Percentiles rank a stretch among this genome's conserved stretches.
Evolutionary conservation across 2,329 filamentous ascomycete species (phyloP).

Genomic region (Pestalotiopsis sp.): DNA sequence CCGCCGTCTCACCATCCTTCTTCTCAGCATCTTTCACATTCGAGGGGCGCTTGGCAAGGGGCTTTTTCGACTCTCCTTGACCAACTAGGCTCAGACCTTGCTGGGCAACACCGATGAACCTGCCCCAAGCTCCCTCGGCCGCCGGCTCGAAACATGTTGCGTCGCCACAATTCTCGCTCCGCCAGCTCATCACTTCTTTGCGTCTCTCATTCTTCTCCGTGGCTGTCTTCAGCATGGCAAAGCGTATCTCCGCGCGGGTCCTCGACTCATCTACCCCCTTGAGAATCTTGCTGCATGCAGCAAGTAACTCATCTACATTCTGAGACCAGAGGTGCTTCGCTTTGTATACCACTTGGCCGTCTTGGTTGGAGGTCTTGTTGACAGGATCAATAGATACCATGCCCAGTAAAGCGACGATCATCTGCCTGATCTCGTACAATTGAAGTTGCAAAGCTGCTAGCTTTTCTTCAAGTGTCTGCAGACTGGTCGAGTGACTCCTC

Average conservation of each 20-base stretch:
- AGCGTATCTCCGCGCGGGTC: not conserved
- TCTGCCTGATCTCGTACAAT: not conserved
- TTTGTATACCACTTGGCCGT: not conserved
- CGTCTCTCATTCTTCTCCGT: not conserved
- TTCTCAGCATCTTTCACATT: not conserved
- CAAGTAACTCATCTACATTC: not conserved
- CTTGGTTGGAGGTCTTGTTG: not conserved
- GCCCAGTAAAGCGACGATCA: not conserved
- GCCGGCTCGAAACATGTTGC: constrained; percentile 5
- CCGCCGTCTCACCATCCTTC: not conserved
- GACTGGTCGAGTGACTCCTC: not conserved
- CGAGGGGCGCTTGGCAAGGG: not conserved
- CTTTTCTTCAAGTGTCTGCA: not conserved
- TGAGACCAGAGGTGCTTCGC: not conserved
- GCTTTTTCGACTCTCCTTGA: not conserved
- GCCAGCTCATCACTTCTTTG: not conserved
- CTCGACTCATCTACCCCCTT: not conserved
- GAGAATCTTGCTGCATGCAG: not conserved
- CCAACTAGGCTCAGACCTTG: not conserved
- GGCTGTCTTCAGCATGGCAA: not conserved
- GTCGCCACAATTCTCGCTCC: constrained; percentile 1
- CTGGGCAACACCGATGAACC: not conserved
- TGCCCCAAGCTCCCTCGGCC: not conserved
- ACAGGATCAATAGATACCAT: not conserved
- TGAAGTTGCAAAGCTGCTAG: not conserved